Conservation (phyloP, 2,329 filamentous ascomycete genomes). For the Spiromastix sp. region DNA sequence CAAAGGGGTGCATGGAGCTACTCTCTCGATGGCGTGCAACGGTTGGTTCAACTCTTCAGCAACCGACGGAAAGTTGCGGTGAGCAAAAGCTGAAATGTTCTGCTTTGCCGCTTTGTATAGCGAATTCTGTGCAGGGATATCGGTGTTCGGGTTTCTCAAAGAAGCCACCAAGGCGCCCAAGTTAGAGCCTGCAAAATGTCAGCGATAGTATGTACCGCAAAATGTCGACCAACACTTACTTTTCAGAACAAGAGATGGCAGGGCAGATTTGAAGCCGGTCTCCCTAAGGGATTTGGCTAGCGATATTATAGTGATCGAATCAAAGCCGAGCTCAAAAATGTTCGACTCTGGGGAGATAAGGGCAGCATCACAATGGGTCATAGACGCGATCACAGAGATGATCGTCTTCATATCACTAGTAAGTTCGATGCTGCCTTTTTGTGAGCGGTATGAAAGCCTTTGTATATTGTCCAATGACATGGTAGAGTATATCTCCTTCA, state of each 20-base stretch:
- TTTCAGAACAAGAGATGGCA: constrained; percentile 57
- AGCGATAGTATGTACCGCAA: constrained; percentile 38
- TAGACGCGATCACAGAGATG: constrained; percentile 43
- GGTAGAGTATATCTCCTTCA: constrained; percentile 56
- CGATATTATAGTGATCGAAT: constrained; percentile 73
- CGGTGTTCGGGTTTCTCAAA: constrained; percentile 9
- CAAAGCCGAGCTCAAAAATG: constrained; percentile 77
- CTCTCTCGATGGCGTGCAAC: constrained; percentile 52
- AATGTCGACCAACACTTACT: constrained; percentile 32
- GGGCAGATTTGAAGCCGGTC: constrained; percentile 49
- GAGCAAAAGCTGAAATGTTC: constrained; percentile 51
- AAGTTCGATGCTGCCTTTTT: constrained; percentile 18
- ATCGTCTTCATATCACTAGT: constrained; percentile 37
- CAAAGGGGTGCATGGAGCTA: constrained; percentile 73
- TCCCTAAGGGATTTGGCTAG: constrained; percentile 56
- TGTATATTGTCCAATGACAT: constrained; percentile 54
- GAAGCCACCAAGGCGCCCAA: constrained; percentile 30
- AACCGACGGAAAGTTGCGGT: constrained; percentile 47
- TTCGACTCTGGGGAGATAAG: constrained; percentile 49
- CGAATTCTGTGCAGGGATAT: constrained; percentile 8
- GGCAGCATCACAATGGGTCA: constrained; percentile 37
- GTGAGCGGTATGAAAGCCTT: constrained; percentile 33
- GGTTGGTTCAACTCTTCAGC: constrained; percentile 44
- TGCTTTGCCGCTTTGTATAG: constrained; percentile 45
- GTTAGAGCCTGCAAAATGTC: constrained; percentile 19